phyloP scores from a whole-genome alignment of 2,329 filamentous ascomycete genomes.

The Ascochyta viciae-villosae region DNA sequence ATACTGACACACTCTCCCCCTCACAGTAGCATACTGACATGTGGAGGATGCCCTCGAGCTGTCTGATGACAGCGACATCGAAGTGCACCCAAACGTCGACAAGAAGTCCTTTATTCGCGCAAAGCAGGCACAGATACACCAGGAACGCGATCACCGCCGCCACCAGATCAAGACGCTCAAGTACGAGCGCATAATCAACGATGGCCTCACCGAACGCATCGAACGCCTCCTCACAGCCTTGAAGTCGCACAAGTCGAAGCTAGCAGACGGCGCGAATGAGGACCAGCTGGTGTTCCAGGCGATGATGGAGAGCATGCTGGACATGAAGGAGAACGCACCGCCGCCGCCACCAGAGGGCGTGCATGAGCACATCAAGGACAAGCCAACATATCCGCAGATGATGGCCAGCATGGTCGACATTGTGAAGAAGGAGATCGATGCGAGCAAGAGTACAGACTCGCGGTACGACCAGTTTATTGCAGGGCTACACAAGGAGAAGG shows the following conservation, averaged over 20 bases:
- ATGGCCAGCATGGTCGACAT: constrained; percentile 95
- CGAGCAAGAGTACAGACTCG: constrained; percentile 68
- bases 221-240: constrained; percentile 77
- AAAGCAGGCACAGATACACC: constrained; percentile 96
- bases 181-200: constrained; percentile 92
- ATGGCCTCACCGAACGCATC: constrained; percentile 86
- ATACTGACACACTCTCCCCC: neutral
- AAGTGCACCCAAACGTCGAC: constrained; percentile 98
- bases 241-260: constrained; percentile 69
- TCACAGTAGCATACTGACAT: constrained; percentile 16
- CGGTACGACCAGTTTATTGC: constrained; percentile 77
- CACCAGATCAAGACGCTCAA: constrained; percentile 89
- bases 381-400: constrained; percentile 94
- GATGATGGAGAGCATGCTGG: constrained; percentile 79
- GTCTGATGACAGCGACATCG: constrained; percentile 96
- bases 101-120: constrained; percentile 98
- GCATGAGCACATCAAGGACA: constrained; percentile 74
- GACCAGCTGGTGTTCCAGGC: constrained; percentile 85
- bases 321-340: constrained; percentile 62
- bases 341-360: constrained; percentile 82
- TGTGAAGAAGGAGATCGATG: constrained; percentile 84
- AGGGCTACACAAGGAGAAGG: constrained; percentile 77
- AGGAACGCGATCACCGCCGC: constrained; percentile 83
- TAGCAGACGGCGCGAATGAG: constrained; percentile 56
- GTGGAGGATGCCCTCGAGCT: constrained; percentile 86